Base-by-base conservation (phyloP, 1,284 basidiomycete genomes). In the Austroboletus niveus region DNA sequence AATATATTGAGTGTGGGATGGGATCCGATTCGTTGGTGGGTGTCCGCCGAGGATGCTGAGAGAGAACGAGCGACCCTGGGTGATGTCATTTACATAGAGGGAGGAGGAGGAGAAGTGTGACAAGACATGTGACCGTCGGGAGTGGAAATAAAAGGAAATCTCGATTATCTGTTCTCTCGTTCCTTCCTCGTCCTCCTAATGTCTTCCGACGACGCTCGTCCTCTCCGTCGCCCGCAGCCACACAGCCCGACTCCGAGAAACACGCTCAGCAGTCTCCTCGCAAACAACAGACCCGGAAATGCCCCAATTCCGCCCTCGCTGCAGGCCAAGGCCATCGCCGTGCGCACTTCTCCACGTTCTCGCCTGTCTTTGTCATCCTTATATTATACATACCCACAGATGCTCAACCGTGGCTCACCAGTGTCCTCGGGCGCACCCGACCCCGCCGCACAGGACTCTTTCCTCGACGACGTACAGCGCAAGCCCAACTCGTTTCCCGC, bases 271-370 rank as follows among this genome's bases (percentile, higher is more conserved):
- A 71, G 72, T 34, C 63, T 75, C 42, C 71, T 72, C 64, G 67
- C 67, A 58, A 72, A 64, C 69, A 24, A 24, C 22, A 69, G 63
- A 54, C 47, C 59, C 42, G 74, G 73, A 43, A 70, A 81, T 17
- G 84, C 85, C 0, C 84, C 87, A 46, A 89, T 96, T 56, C 94
- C 95, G 0, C 92, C 94, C 1, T 83, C 85, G 48, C 78, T 98
- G 49, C 93, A 94, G 66, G 92, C 92, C 54, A 97, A 95, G 76
- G 90, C 98, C 83, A 90, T 90, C 48, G 91, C 87, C 20, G 88
- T 90, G 59, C 63, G 22, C 22, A 24, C 22, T 4, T 24, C 22
- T 24, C 22, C 22, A 24, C 2, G 84, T 76, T 32, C 32, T 44
- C 10, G 36, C 57, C 6, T 8, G 5, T n/a, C 10, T 27, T 10